Percentiles rank a stretch among this genome's conserved stretches.
These are phyloP conservation scores for Entonaema liquescens DNA, from an alignment of 495 filamentous ascomycete species.

Conservation along the genomic window DNA sequence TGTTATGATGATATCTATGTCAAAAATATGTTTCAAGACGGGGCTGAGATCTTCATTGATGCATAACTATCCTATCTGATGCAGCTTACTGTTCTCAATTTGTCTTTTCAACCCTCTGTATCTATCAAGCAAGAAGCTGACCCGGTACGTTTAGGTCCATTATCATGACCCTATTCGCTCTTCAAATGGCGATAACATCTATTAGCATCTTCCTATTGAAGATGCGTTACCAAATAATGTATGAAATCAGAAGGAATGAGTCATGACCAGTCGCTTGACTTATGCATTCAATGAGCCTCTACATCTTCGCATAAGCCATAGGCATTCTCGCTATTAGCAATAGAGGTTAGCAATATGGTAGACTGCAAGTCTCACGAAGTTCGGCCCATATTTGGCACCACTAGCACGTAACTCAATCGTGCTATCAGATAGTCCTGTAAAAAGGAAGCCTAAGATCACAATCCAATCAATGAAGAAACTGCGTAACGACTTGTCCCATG, in stretches of 20 bases:
- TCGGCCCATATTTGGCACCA: background rate
- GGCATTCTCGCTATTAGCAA: background rate
- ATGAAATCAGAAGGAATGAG: constrained; percentile 19
- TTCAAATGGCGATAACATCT: background rate
- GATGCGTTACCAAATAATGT: background rate
- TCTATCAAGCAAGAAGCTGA: constrained; percentile 7
- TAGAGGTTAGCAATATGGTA: background rate
- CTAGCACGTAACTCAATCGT: background rate
- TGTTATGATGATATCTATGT: constrained; percentile 44
- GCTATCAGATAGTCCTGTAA: too few relatives aligned
- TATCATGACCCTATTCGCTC: background rate
- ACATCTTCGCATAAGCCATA: background rate
- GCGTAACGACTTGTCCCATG: too few relatives aligned
- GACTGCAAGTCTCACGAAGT: background rate
- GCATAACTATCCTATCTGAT: constrained; percentile 40
- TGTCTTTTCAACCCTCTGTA: background rate
- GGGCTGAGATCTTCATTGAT: constrained; percentile 48
- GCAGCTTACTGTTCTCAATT: constrained; percentile 1
- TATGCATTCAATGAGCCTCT: background rate
- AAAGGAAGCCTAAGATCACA: background rate
- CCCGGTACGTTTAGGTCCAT: background rate
- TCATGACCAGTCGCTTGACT: constrained; percentile 6
- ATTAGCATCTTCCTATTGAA: constrained; percentile 4
- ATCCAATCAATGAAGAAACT: too few relatives aligned
- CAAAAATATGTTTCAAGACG: constrained; percentile 50